Evolutionary conservation across 2,329 filamentous ascomycete genomes (phyloP).

Genomic region (Geosmithia morbida): DNA sequence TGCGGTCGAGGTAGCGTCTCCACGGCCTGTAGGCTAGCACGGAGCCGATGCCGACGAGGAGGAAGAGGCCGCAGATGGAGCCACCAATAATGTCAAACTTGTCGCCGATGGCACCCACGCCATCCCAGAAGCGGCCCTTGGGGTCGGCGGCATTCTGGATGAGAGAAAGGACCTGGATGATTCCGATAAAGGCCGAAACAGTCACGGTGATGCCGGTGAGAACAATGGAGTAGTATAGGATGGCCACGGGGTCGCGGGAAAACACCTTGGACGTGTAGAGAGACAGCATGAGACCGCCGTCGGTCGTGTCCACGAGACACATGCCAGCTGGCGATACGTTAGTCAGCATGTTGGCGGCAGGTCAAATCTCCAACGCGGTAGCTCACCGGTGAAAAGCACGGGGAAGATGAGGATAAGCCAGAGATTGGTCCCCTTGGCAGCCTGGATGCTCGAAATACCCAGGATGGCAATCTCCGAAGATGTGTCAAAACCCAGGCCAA

Average conservation of each 20-base stretch:
- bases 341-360: background rate
- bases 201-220: constrained; percentile 71
- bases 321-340: constrained; percentile 53
- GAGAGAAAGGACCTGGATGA: constrained; percentile 70
- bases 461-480: constrained; percentile 86
- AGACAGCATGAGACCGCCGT: constrained; percentile 90
- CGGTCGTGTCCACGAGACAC: constrained; percentile 86
- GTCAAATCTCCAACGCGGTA: background rate
- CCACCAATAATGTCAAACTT: constrained; percentile 80
- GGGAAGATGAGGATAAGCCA: constrained; percentile 95
- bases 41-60: constrained; percentile 61
- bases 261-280: constrained; percentile 74
- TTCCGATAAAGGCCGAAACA: constrained; percentile 74
- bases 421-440: constrained; percentile 70
- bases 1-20: constrained; percentile 32
- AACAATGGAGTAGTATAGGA: constrained; percentile 86
- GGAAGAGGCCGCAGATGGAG: constrained; percentile 71
- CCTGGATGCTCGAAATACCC: constrained; percentile 80
- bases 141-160: constrained; percentile 63
- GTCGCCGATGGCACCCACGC: constrained; percentile 61
- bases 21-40: constrained; percentile 69
- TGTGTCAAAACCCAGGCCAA: constrained; percentile 89
- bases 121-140: constrained; percentile 75
- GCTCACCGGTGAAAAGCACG: constrained; percentile 65
- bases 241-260: constrained; percentile 70